Evolutionary conservation across 306 rosid species (phyloP).

Genomic region (Begonia masoniana): DNA sequence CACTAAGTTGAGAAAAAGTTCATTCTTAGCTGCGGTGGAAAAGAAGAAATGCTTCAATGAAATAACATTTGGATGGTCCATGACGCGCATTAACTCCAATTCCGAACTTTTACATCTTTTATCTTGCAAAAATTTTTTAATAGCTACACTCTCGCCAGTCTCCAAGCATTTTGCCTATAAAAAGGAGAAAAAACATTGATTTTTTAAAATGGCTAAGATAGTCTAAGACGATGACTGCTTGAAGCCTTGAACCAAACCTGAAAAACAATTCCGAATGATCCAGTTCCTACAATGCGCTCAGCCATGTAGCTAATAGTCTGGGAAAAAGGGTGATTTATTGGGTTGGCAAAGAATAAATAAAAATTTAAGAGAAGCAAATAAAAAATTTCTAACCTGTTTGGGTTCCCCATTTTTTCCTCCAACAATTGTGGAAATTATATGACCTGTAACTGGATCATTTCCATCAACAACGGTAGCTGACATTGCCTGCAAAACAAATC

Average conservation of each 20-base stretch:
- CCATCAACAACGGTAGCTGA: constrained; percentile 66
- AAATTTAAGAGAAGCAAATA: constrained; percentile 4
- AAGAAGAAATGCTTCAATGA: constrained; percentile 90
- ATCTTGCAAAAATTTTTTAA: constrained; percentile 89
- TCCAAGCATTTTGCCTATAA: constrained; percentile 88
- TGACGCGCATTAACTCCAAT: constrained; percentile 87
- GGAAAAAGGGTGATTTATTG: constrained; percentile 14
- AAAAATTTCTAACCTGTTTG: constrained; percentile 48
- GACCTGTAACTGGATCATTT: constrained; percentile 80
- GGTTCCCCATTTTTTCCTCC: constrained; percentile 98
- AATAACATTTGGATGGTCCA: constrained; percentile 95
- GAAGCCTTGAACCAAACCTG: constrained; percentile 63
- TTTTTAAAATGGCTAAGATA: neutral
- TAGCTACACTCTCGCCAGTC: constrained; percentile 89
- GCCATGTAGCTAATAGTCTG: constrained; percentile 99
- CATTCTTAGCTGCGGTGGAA: constrained; percentile 80
- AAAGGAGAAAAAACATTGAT: constrained; percentile 7
- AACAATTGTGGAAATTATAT: constrained; percentile 81
- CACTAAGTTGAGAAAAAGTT: constrained; percentile 90
- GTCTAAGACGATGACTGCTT: neutral
- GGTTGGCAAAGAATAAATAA: neutral
- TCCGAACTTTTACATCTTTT: constrained; percentile 84
- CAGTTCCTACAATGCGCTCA: constrained; percentile 82
- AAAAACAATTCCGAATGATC: constrained; percentile 93
- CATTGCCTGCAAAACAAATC: constrained; percentile 51